A percentile compares a stretch with the other conserved stretches of the same genome.
Conservation (phyloP, 2,329 filamentous ascomycete genomes). For the Domatiomyces globalis region DNA sequence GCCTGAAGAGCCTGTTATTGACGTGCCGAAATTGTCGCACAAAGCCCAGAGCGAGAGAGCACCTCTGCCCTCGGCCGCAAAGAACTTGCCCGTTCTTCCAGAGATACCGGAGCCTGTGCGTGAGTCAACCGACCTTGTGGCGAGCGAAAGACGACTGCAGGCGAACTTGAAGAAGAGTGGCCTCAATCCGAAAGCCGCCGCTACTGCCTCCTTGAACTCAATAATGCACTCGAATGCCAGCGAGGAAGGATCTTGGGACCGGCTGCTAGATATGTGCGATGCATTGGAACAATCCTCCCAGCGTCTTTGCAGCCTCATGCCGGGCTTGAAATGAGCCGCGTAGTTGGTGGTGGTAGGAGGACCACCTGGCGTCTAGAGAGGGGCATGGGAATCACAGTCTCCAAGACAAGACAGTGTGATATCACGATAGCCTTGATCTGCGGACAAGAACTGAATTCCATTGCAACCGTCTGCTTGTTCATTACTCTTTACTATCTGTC, state of each 20-base stretch:
- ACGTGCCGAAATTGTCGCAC: constrained; percentile 51
- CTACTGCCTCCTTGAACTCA: background rate
- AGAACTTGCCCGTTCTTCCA: constrained; percentile 2
- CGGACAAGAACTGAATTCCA: background rate
- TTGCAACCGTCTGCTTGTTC: background rate
- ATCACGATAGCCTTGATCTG: background rate
- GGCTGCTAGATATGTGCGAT: background rate
- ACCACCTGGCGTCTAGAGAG: background rate
- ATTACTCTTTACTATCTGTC: no score
- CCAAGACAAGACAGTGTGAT: background rate
- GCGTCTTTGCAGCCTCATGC: background rate
- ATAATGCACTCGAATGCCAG: background rate
- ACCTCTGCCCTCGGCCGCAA: background rate
- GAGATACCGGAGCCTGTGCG: background rate
- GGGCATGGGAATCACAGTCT: background rate
- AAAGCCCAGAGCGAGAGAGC: constrained; percentile 37
- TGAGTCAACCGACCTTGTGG: background rate
- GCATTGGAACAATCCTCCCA: background rate
- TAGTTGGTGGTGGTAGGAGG: background rate
- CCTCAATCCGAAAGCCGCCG: background rate
- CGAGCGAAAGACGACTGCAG: background rate
- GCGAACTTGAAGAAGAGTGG: background rate
- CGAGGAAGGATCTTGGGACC: background rate
- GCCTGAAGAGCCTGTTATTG: constrained; percentile 49
- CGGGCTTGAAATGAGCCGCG: background rate